Evolutionary conservation across 2,329 filamentous ascomycete genomes (phyloP).

Genomic region (Microsporum ferrugineum): DNA sequence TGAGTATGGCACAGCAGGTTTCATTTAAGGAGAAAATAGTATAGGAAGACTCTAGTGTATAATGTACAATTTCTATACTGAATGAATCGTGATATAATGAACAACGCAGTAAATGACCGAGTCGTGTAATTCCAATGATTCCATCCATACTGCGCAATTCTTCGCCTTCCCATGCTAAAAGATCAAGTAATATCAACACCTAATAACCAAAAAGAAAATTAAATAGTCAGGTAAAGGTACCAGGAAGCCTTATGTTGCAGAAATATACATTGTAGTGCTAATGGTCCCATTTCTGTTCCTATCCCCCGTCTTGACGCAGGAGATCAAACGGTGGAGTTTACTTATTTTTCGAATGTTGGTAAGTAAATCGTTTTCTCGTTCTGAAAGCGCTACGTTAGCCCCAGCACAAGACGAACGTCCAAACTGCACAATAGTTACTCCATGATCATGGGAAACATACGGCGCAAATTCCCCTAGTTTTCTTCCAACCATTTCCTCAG

Average conservation of each 20-base stretch:
- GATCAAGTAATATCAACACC: background rate
- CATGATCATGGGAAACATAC: slow-evolving; percentile 44
- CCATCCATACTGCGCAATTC: background rate
- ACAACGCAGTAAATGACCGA: background rate
- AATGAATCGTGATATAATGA: background rate
- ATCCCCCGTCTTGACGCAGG: background rate
- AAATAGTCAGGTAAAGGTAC: background rate
- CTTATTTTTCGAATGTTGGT: slow-evolving; percentile 58
- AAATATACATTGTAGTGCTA: background rate
- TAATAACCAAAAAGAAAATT: background rate
- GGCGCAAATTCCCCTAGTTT: slow-evolving; percentile 86
- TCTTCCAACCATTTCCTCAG: slow-evolving; percentile 92
- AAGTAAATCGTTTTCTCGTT: slow-evolving; percentile 56
- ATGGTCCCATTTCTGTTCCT: background rate
- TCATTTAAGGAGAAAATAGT: background rate
- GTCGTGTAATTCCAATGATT: background rate
- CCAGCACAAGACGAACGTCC: background rate
- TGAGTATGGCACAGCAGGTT: too few relatives aligned
- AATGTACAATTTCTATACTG: background rate
- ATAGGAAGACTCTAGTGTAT: background rate
- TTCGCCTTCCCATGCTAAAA: background rate
- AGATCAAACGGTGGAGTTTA: background rate
- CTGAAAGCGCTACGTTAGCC: slow-evolving; percentile 28
- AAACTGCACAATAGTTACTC: background rate
- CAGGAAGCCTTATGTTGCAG: background rate